phyloP scores from a whole-genome alignment of 1,139 yeast species.

The Candida tetrigidarum region DNA sequence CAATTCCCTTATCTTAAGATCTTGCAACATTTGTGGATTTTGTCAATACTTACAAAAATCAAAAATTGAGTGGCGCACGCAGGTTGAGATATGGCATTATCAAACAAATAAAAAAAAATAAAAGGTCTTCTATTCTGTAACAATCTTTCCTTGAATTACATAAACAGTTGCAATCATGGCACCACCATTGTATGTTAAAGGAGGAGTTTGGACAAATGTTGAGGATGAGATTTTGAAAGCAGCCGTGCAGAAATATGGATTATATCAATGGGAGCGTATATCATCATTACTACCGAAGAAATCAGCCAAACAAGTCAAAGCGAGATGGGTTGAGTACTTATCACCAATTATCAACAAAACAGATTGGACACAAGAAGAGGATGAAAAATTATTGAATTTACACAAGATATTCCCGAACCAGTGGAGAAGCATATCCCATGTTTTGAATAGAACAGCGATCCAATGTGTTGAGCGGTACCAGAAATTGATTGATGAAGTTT shows the following conservation, averaged over 20 bases:
- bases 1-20: no score
- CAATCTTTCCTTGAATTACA: no score
- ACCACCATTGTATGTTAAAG: conserved; percentile 80
- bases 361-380: conserved; percentile 81
- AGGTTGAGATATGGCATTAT: no score
- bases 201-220: conserved; percentile 89
- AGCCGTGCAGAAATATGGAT: conserved; percentile 90
- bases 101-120: conserved; percentile 4
- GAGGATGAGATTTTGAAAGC: conserved; percentile 92
- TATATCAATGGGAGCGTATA: conserved; percentile 94
- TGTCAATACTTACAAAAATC: no score
- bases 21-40: no score
- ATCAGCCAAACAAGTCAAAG: conserved; percentile 90
- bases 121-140: no score
- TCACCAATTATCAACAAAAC: conserved; percentile 69
- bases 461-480: conserved; percentile 91
- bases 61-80: no score
- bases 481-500: conserved; percentile 64
- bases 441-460: conserved; percentile 84
- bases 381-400: conserved; percentile 66
- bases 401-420: conserved; percentile 85
- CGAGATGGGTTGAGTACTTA: conserved; percentile 90
- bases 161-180: no score
- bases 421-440: conserved; percentile 88
- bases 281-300: conserved; percentile 85